A percentile compares a stretch with the other conserved stretches of the same genome.
Conservation (phyloP, 257 asterid species). For the Solanum tacnaense region DNA sequence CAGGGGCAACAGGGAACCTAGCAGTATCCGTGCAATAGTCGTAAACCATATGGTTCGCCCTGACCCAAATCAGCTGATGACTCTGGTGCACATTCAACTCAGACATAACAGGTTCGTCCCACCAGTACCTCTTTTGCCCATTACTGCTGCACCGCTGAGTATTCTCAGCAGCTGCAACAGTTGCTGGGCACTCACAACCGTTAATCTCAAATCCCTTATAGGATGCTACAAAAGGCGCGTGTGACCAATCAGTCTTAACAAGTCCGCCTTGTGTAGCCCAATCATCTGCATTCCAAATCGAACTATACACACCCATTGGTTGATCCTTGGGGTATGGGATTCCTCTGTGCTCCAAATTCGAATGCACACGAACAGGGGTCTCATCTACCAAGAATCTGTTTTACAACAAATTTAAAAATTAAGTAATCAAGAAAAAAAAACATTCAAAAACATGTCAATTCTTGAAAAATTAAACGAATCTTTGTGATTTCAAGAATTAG, state of each 20-base stretch:
- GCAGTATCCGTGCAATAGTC: conserved; percentile 65
- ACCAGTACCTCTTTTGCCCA: conserved; percentile 39
- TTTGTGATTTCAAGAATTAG: not conserved
- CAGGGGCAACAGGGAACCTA: conserved; percentile 51
- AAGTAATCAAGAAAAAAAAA: not conserved
- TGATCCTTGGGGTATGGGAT: conserved; percentile 79
- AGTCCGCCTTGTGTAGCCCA: conserved; percentile 95
- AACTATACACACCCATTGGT: conserved; percentile 80
- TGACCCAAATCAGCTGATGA: conserved; percentile 85
- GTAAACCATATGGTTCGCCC: conserved; percentile 71
- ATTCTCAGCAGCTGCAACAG: conserved; percentile 31
- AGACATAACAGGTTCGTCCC: conserved; percentile 68
- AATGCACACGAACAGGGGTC: conserved; percentile 68
- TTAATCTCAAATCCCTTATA: conserved; percentile 56
- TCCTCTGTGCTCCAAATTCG: conserved; percentile 66
- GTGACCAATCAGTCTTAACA: conserved; percentile 83
- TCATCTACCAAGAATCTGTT: conserved; percentile 79
- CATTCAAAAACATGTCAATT: not conserved
- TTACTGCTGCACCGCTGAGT: conserved; percentile 40
- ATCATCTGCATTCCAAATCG: conserved; percentile 90
- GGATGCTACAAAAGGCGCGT: conserved; percentile 69
- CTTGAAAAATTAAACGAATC: too few relatives aligned
- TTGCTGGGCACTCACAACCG: conserved; percentile 47
- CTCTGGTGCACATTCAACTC: conserved; percentile 66
- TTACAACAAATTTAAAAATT: not conserved